Evolutionary conservation across 129 eudicot genomes (phyloP).

Genomic region (Solidago caesia): DNA sequence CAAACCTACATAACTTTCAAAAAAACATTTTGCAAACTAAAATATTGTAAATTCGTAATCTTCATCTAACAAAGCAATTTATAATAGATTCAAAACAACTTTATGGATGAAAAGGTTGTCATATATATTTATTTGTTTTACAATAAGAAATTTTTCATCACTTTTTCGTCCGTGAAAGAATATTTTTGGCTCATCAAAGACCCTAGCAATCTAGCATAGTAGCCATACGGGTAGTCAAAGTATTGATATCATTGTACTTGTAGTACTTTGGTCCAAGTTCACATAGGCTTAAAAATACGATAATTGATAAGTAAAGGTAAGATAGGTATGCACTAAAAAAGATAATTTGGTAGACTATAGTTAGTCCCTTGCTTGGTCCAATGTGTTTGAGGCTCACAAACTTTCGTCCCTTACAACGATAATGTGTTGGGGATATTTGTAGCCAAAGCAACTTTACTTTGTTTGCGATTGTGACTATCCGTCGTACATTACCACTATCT

Average conservation of each 20-base stretch:
- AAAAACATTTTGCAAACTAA: too few species aligned
- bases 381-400: background rate
- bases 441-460: constrained; percentile 1
- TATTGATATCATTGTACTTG: constrained; percentile 14
- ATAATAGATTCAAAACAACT: too few species aligned
- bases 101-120: too few species aligned
- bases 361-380: constrained; percentile 21
- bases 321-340: background rate
- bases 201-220: constrained; percentile 1
- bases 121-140: too few species aligned
- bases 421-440: constrained; percentile 19
- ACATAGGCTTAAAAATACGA: constrained; percentile 6
- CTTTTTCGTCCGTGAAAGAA: background rate
- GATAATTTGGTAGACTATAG: background rate
- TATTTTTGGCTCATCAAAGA: background rate
- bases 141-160: too few species aligned
- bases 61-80: too few species aligned
- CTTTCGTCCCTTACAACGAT: background rate
- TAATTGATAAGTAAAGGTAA: constrained; percentile 6
- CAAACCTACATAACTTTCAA: too few species aligned
- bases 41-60: too few species aligned
- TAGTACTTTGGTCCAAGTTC: constrained; percentile 20
- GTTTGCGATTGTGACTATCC: constrained; percentile 3
- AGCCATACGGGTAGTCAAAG: background rate
- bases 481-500: background rate